phyloP scores from a whole-genome alignment of 371 early-diverging fungal species.

The Coemansia sp. region DNA sequence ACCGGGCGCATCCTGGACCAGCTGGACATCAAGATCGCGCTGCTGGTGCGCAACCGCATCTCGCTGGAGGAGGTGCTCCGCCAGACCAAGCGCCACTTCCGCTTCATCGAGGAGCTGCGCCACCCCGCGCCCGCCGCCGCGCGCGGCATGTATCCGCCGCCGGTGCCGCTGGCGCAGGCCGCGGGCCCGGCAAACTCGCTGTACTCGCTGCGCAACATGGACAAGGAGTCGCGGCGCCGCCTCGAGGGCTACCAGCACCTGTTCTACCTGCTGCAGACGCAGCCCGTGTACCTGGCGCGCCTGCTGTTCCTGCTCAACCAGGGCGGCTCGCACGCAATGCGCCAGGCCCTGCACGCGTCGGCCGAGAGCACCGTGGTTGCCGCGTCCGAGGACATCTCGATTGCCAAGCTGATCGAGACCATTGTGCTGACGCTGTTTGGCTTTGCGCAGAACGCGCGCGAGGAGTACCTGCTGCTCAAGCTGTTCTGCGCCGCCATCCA shows the following conservation, averaged over 20 bases:
- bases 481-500: constrained; percentile 91
- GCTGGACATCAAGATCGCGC: constrained; percentile 94
- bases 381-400: constrained; percentile 36
- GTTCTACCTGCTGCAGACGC: constrained; percentile 95
- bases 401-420: constrained; percentile 76
- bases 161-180: constrained; percentile 15
- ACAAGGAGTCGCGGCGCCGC: constrained; percentile 78
- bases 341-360: constrained; percentile 26
- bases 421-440: constrained; percentile 94
- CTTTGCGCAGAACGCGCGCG: constrained; percentile 92
- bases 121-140: constrained; percentile 24
- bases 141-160: constrained; percentile 17
- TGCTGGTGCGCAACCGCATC: constrained; percentile 96
- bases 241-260: constrained; percentile 86
- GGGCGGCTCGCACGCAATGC: constrained; percentile 47
- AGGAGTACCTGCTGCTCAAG: constrained; percentile 95
- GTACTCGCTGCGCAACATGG: constrained; percentile 58
- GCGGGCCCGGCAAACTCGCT: constrained; percentile 40
- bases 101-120: constrained; percentile 50
- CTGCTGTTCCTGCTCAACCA: constrained; percentile 61
- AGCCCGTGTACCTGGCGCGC: constrained; percentile 87
- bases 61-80: constrained; percentile 83
- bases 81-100: constrained; percentile 48
- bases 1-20: constrained; percentile 81
- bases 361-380: not conserved